Evolutionary conservation across 1,284 basidiomycete genomes (phyloP).

Genomic region (Xanthoconium separans): DNA sequence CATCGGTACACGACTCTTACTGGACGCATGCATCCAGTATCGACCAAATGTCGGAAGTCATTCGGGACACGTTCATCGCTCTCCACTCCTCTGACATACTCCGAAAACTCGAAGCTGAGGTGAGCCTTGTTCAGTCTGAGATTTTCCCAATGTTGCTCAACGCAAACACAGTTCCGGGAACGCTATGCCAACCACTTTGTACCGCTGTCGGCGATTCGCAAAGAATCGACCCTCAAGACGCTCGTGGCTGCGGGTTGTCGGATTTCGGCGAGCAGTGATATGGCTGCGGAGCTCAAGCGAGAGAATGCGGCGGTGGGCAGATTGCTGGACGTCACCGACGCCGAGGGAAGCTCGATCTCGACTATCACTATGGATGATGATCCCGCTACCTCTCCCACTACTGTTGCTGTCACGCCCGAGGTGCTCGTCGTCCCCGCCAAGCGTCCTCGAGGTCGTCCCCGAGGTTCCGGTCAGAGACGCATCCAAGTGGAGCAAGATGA

Average conservation of each 20-base stretch:
- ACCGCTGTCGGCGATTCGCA: slow-evolving; percentile 56
- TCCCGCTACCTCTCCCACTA: neutral
- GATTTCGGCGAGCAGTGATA: slow-evolving; percentile 40
- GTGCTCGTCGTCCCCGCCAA: slow-evolving; percentile 21
- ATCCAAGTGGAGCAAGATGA: slow-evolving; percentile 14
- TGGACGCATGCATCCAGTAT: slow-evolving; percentile 95
- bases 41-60: slow-evolving; percentile 86
- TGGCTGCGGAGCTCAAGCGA: slow-evolving; percentile 38
- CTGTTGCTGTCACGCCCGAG: neutral
- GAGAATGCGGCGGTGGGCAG: slow-evolving; percentile 27
- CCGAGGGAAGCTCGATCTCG: slow-evolving; percentile 24
- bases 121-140: slow-evolving; percentile 29
- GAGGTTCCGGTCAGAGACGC: slow-evolving; percentile 10
- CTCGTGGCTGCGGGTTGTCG: slow-evolving; percentile 44
- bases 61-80: slow-evolving; percentile 92
- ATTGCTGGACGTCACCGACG: slow-evolving; percentile 27
- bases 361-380: slow-evolving; percentile 17
- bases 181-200: slow-evolving; percentile 79
- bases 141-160: neutral
- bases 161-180: slow-evolving; percentile 59
- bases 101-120: slow-evolving; percentile 57
- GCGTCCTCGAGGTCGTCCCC: slow-evolving; percentile 18
- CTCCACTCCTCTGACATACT: slow-evolving; percentile 90
- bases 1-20: slow-evolving; percentile 98
- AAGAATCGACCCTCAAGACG: slow-evolving; percentile 35